Evolutionary conservation across 305 asterid genomes (phyloP), one percentile per base, ranked within the genome.

Genomic region (Fraxinus ornus): DNA sequence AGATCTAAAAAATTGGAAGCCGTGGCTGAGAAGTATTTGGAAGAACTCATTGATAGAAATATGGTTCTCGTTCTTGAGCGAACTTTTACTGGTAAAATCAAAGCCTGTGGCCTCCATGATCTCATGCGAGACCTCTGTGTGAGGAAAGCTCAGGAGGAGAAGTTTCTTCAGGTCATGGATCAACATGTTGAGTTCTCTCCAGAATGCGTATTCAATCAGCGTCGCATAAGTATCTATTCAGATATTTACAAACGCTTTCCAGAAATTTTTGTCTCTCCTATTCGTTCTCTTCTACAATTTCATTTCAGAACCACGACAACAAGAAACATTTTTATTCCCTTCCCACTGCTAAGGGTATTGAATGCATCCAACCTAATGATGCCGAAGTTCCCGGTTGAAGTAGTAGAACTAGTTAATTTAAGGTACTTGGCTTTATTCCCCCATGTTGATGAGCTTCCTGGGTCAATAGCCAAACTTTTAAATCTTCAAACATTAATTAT

Each of bases 51-150:
- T 49, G 57, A n/a, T 17, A 47, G 83, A 21, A 80, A 72, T 32
- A 77, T 80, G 22, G 32, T 80, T 47, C 15, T 55, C 2, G 44
- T 80, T 37, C 35, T 22, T 1, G 37, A 49, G 57, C 7, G 28
- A 57, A 49, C 72, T 2, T 72, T 71, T 33, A 49, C 0, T 2
- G 78, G 73, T 28, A 5, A 3, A 7, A 73, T 83, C 22, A 89
- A 78, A 71, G 41, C 78, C 1, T 85, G 88, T 26, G 87, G 85
- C 1, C 80, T 89, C 64, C 91, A 87, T 32, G 35, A 32, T 32
- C 35, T 32, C 35, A 32, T 32, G 35, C 35, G 35, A 32, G 35
- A 32, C 35, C 4, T 32, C 35, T 32, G 35, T 32, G 35, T 28
- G 32, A 28, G 32, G 32, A 28, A 28, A 32, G 4, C 35, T 32